Evolutionary conservation across 306 rosid species (phyloP), one percentile per base, ranked within the genome.

Genomic region (Medicago lupulina): DNA sequence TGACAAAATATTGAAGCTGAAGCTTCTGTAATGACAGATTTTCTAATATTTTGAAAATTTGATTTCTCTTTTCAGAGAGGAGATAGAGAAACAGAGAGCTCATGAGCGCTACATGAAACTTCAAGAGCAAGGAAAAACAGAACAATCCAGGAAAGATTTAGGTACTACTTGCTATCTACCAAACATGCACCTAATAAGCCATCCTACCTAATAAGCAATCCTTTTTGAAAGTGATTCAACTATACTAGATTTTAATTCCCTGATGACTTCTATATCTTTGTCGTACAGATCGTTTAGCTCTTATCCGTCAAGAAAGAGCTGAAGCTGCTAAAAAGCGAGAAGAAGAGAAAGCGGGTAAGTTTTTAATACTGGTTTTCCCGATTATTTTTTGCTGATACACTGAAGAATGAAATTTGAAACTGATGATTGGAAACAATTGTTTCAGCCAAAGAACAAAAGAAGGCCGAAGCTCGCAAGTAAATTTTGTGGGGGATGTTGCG

Each of bases 71-170:
- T 81, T 73, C 87, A 94, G 96, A 67, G 98, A 94, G 83, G 97
- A 89, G 87, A 17, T 89, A 64, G 97, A 91, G 82, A 94, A 94
- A 50, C 94, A 94, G 80, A 89, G 83, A 75, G 89, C 94, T 63
- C 97, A 86, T 78, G 98, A 94, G 75, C 87, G 91, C 63, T 88
- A 88, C 71, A 94, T 91, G 97, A 87, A 83, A 80, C 79, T 94
- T 79, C 97, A 91, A 83, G 98, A 94, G 83, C 96, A 91, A 75
- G 98, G 97, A 28, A 94, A 94, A 87, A 94, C 96, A 28, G 97
- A 91, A 62, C 97, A 90, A 88, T 84, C 97, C 60, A 88, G n/a
- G 83, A 94, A 94, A 81, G 97, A 91, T 79, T 74, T 94, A 87
- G 98, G 97, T 94, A 90, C 61, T 57, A 23, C 23, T 67, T 8